A percentile compares a stretch with the other conserved stretches of the same genome.
Conservation (phyloP, 2,329 filamentous ascomycete genomes). For the Ciborinia camelliae region DNA sequence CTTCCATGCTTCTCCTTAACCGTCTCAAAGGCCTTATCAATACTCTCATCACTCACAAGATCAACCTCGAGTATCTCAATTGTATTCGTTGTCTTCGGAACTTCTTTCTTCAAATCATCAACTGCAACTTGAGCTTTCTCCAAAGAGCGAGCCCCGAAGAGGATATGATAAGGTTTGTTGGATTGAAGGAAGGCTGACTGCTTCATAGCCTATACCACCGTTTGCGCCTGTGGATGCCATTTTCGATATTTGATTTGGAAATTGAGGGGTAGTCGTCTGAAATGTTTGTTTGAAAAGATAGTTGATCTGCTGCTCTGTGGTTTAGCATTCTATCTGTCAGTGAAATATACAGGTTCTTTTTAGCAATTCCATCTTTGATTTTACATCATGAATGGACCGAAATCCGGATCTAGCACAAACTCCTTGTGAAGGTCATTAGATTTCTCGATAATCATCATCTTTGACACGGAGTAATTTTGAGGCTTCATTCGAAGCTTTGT, state of each 20-base stretch:
- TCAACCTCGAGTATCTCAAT: constrained; percentile 27
- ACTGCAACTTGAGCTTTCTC: constrained; percentile 40
- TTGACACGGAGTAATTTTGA: neutral
- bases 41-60: constrained; percentile 28
- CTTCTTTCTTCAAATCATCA: constrained; percentile 36
- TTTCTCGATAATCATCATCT: neutral
- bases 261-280: neutral
- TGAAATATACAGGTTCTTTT: neutral
- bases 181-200: constrained; percentile 41
- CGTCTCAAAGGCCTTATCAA: constrained; percentile 27
- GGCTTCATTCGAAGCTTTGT: neutral
- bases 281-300: neutral
- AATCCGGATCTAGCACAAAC: neutral
- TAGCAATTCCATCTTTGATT: neutral
- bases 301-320: neutral
- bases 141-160: constrained; percentile 41
- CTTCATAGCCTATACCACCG: constrained; percentile 44
- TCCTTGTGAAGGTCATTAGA: neutral
- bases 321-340: neutral
- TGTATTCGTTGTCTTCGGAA: constrained; percentile 34
- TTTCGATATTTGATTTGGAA: neutral
- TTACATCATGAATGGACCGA: neutral
- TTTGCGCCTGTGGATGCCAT: constrained; percentile 41
- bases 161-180: constrained; percentile 40
- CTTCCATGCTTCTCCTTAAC: constrained; percentile 22